phyloP scores from a whole-genome alignment of 345 rosid genomes.

The Linum trigynum region DNA sequence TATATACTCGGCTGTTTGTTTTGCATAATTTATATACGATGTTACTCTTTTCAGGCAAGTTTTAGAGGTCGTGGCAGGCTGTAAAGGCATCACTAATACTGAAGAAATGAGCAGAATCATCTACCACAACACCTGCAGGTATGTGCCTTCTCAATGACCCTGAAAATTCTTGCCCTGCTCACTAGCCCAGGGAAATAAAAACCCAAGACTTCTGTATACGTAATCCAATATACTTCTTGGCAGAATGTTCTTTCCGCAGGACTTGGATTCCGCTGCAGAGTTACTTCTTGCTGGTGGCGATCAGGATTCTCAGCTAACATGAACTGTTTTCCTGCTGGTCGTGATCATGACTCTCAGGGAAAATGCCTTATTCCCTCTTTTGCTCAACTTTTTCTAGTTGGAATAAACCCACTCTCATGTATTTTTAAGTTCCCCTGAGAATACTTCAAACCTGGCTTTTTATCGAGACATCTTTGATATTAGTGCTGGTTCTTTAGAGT shows the following conservation, averaged over 20 bases:
- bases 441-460: too few species aligned
- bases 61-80: constrained; percentile 87
- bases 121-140: constrained; percentile 93
- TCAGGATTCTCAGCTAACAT: constrained; percentile 18
- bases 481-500: too few species aligned
- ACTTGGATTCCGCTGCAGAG: constrained; percentile 66
- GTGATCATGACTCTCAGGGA: too few species aligned
- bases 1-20: neutral
- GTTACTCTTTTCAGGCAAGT: constrained; percentile 58
- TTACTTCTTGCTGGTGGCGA: constrained; percentile 46
- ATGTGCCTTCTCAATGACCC: constrained; percentile 3
- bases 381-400: too few species aligned
- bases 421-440: too few species aligned
- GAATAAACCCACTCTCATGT: too few species aligned
- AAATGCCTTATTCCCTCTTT: too few species aligned
- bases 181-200: neutral
- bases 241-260: constrained; percentile 95
- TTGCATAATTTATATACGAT: neutral
- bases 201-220: neutral
- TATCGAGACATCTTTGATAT: too few species aligned
- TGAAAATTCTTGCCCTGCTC: too few species aligned
- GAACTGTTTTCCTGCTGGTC: neutral
- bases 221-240: constrained; percentile 12
- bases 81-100: constrained; percentile 53
- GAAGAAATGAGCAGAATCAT: constrained; percentile 55